Percentiles rank a stretch among this genome's conserved stretches.
phyloP scores from a whole-genome alignment of 1,139 yeast genomes.

The Diutina rugosa region DNA sequence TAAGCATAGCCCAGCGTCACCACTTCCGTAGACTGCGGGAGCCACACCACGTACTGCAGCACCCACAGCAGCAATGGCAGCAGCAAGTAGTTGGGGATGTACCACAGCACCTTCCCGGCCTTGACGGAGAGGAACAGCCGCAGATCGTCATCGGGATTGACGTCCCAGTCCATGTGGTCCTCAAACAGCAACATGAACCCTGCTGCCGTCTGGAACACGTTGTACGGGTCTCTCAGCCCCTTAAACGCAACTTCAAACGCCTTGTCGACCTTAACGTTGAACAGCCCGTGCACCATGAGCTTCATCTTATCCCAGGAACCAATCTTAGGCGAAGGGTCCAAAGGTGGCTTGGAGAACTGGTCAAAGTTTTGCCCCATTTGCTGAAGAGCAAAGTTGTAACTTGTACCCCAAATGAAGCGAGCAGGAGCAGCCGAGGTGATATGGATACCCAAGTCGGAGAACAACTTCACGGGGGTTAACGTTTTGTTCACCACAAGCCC shows the following conservation, averaged over 20 bases:
- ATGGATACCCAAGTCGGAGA: constrained; percentile 43
- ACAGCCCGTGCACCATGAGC: constrained; percentile 34
- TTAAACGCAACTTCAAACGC: constrained; percentile 39
- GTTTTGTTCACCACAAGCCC: constrained; percentile 58
- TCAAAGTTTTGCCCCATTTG: constrained; percentile 73
- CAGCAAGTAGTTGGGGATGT: constrained; percentile 50
- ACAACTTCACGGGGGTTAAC: constrained; percentile 63
- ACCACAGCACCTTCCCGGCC: constrained; percentile 27
- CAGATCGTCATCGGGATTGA: constrained; percentile 29
- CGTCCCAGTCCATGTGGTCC: constrained; percentile 25
- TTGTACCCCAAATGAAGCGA: constrained; percentile 75
- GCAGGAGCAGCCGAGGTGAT: constrained; percentile 49
- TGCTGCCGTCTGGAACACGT: constrained; percentile 22
- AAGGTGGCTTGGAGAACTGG: constrained; percentile 69
- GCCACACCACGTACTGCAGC: constrained; percentile 26
- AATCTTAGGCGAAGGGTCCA: constrained; percentile 46
- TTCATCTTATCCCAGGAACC: constrained; percentile 52
- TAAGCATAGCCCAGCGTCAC: constrained; percentile 40
- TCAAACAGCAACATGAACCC: constrained; percentile 30
- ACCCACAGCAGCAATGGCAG: constrained; percentile 53
- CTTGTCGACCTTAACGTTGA: constrained; percentile 13
- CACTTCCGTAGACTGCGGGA: constrained; percentile 30
- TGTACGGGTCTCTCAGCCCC: constrained; percentile 34
- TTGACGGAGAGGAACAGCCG: constrained; percentile 22
- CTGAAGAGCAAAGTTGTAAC: constrained; percentile 74